phyloP scores from a whole-genome alignment of 2,329 filamentous ascomycete genomes.

The Ramichloridium luteum region DNA sequence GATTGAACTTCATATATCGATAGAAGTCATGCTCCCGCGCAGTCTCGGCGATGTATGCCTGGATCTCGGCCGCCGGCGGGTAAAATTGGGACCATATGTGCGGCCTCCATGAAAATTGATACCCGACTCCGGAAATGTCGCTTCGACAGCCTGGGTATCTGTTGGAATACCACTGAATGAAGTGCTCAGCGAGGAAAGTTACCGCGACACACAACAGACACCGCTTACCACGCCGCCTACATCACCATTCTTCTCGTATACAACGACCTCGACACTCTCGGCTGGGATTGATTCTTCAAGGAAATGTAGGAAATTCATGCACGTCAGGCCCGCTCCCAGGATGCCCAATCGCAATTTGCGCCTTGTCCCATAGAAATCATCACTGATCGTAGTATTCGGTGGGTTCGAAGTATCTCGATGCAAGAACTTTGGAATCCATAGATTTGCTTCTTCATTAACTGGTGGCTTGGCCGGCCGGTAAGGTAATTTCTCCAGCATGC shows the following conservation, averaged over 20 bases:
- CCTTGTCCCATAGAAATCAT: slow-evolving; percentile 13
- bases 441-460: background rate
- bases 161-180: slow-evolving; percentile 27
- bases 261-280: slow-evolving; percentile 10
- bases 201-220: background rate
- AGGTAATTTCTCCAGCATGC: background rate
- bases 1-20: slow-evolving; percentile 10
- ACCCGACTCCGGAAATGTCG: slow-evolving; percentile 21
- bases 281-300: slow-evolving; percentile 5
- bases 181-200: no score
- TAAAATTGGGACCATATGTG: slow-evolving; percentile 12
- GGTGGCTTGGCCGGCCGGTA: background rate
- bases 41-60: slow-evolving; percentile 8
- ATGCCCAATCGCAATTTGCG: slow-evolving; percentile 12
- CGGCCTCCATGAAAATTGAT: slow-evolving; percentile 24
- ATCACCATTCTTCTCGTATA: slow-evolving; percentile 21
- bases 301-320: slow-evolving; percentile 14
- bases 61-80: slow-evolving; percentile 7
- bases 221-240: slow-evolving; percentile 20
- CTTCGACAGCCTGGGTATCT: slow-evolving; percentile 23
- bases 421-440: background rate
- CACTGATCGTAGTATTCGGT: slow-evolving; percentile 7
- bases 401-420: slow-evolving; percentile 3
- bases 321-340: slow-evolving; percentile 14
- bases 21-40: slow-evolving; percentile 10